Conservation (phyloP, 352 stramenopile genomes). For the Globisporangium solare region DNA sequence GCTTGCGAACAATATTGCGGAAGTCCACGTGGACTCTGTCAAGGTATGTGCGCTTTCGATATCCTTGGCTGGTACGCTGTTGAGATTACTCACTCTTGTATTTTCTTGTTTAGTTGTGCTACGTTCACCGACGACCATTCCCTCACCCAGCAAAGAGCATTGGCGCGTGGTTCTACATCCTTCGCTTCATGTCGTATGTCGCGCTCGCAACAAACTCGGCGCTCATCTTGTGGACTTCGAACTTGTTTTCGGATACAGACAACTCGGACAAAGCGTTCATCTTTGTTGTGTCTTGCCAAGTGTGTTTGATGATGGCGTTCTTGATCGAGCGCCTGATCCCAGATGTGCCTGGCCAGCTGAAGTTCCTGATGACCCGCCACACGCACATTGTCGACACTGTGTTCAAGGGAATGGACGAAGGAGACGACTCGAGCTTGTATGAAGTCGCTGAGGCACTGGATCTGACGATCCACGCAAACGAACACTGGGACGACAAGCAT, state of each 20-base stretch:
- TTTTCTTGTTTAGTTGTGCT: conserved; percentile 37
- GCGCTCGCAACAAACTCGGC: conserved; percentile 73
- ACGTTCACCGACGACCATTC: conserved; percentile 71
- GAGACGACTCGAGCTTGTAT: conserved; percentile 59
- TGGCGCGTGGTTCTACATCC: conserved; percentile 89
- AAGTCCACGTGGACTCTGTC: conserved; percentile 86
- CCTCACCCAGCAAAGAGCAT: conserved; percentile 82
- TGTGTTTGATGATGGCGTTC: conserved; percentile 62
- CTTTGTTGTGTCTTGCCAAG: conserved; percentile 67
- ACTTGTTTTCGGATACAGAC: conserved; percentile 42
- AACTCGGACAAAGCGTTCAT: conserved; percentile 46
- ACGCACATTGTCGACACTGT: conserved; percentile 76
- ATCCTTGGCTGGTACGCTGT: background rate
- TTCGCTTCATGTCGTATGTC: conserved; percentile 80
- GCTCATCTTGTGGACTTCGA: conserved; percentile 80
- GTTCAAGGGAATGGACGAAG: conserved; percentile 67
- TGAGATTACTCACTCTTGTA: background rate
- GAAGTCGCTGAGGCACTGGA: conserved; percentile 73
- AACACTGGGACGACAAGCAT: conserved; percentile 53
- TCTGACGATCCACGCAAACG: conserved; percentile 68
- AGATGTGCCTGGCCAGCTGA: conserved; percentile 52
- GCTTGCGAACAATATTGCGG: conserved; percentile 87
- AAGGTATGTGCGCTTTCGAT: conserved; percentile 40
- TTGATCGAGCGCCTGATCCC: conserved; percentile 57
- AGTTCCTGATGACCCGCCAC: conserved; percentile 49